These are phyloP conservation scores for Scortechinia acanthostroma DNA, from an alignment of 2,329 filamentous ascomycete species.

Conservation along the genomic window DNA sequence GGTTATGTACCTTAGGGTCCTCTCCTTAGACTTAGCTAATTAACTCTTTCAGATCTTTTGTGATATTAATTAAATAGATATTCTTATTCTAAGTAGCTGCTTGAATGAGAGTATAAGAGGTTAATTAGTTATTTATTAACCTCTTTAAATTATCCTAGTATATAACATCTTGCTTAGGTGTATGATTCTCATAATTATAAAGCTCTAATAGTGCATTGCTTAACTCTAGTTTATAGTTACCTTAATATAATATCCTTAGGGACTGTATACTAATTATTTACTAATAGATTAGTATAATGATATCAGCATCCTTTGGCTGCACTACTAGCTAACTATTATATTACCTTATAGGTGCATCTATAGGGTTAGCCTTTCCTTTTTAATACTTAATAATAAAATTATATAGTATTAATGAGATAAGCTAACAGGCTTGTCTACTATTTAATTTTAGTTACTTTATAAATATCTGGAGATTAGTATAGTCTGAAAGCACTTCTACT, in stretches of 20 bases:
- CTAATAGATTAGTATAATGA: slow-evolving; percentile 9
- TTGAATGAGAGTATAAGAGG: no score
- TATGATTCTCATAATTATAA: no score
- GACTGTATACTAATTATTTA: background rate
- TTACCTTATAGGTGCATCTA: no score
- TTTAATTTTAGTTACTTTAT: slow-evolving; percentile 13
- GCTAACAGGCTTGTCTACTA: slow-evolving; percentile 12
- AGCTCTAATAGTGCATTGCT: background rate
- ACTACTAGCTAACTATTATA: no score
- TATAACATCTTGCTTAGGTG: background rate
- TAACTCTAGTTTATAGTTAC: background rate
- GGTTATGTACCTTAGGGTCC: no score
- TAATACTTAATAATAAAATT: slow-evolving; percentile 14
- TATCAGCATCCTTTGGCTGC: no score
- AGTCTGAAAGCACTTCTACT: slow-evolving; percentile 9
- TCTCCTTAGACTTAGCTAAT: no score
- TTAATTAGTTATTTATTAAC: background rate
- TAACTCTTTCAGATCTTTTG: no score
- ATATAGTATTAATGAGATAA: slow-evolving; percentile 10
- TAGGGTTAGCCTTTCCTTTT: slow-evolving; percentile 6
- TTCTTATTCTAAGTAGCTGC: no score
- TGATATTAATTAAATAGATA: no score
- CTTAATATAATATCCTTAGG: background rate
- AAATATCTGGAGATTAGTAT: slow-evolving; percentile 17
- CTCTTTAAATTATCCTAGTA: background rate